Base-by-base conservation (phyloP, 306 rosid genomes). In the Trifolium pratense region DNA sequence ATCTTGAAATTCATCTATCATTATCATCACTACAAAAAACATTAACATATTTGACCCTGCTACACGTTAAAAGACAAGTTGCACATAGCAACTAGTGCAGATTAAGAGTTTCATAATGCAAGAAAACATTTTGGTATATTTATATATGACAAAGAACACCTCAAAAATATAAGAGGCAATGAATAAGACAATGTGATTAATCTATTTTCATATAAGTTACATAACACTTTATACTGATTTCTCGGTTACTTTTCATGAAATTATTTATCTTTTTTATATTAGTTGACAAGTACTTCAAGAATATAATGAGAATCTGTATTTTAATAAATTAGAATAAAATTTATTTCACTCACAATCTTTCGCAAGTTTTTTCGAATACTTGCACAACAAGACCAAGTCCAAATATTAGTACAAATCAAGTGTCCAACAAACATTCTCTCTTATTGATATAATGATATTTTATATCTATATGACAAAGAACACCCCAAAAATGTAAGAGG, bases 401-500 rank as follows among this genome's bases (percentile, higher is more conserved):
- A 26, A 26, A 29, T 29, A 29, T 1, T 29, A 29, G 32, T 29
- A 29, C 6, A 29, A 63, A 76, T n/a, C n/a, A n/a, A n/a, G n/a
- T n/a, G n/a, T n/a, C n/a, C n/a, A n/a, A n/a, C n/a, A n/a, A n/a
- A 23, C 42, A 32, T 9, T 75, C 62, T 63, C 55, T 79, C 63
- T 68, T 42, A 75, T 53, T 37, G 39, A 75, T 73, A 56, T 68
- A 71, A 9, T 53, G 6, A 81, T 48, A 78, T 59, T 59, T 42
- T 58, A 73, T 75, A 61, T 29, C 4, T 29, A 29, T 71, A 52
- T 25, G 23, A 75, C 75, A 73, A 29, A 29, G 52, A 65, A 62
- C 51, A n/a, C 65, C 36, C 45, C 70, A 73, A 73, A 74, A 66
- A 49, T 49, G 48, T 53, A 36, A 34, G 64, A 53, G 59, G 74